Evolutionary conservation across 192 early-diverging fungal genomes (phyloP).

Genomic region (Entomortierella parvispora): DNA sequence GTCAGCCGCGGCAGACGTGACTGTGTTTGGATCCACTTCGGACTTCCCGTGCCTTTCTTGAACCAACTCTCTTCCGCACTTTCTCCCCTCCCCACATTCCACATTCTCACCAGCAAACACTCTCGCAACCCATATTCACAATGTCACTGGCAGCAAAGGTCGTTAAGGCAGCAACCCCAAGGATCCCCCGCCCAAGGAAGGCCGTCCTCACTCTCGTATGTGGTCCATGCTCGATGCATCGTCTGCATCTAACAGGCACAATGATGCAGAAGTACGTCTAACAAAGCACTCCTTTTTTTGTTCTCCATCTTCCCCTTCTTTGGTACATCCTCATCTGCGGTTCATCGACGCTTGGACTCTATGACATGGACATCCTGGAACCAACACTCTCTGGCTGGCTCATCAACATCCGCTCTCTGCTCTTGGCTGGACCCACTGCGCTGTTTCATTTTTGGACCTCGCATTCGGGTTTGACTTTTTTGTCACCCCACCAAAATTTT

Average conservation of each 20-base stretch:
- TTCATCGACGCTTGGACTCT: background rate
- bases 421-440: slow-evolving; percentile 11
- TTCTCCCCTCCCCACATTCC: background rate
- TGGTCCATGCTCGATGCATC: background rate
- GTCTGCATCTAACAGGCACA: background rate
- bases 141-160: slow-evolving; percentile 48
- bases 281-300: background rate
- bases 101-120: background rate
- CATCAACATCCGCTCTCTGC: background rate
- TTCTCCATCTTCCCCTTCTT: background rate
- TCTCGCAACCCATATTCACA: background rate
- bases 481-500: slow-evolving; percentile 24
- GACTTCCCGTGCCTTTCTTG: too few relatives aligned
- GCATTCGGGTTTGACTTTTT: slow-evolving; percentile 30
- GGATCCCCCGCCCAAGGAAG: slow-evolving; percentile 49
- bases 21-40: too few relatives aligned
- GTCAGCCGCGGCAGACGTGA: too few relatives aligned
- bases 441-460: slow-evolving; percentile 7
- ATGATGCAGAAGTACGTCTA: background rate
- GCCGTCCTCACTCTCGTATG: slow-evolving; percentile 63
- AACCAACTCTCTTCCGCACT: background rate
- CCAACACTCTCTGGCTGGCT: background rate
- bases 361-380: too few relatives aligned
- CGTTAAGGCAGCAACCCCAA: slow-evolving; percentile 32
- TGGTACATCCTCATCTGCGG: background rate